Percentiles rank a stretch among this genome's conserved stretches.
Conservation (phyloP, 2,329 filamentous ascomycete genomes). For the Elsinoe perseae region DNA sequence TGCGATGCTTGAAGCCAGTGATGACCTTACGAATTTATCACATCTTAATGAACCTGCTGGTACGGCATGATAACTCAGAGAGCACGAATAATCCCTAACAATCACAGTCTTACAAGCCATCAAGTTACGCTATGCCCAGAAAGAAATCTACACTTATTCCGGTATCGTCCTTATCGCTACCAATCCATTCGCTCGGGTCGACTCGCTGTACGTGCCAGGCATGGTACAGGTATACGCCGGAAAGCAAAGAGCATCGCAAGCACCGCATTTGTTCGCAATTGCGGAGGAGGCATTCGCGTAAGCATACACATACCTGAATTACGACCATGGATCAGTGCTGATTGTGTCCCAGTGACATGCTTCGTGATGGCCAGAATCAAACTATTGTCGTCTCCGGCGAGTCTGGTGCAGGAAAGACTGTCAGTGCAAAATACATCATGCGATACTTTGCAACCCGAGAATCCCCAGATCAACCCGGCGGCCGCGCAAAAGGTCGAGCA, state of each 20-base stretch:
- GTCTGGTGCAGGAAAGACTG: constrained; percentile 96
- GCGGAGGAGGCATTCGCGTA: constrained; percentile 97
- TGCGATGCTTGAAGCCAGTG: constrained; percentile 94
- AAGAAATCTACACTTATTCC: constrained; percentile 99
- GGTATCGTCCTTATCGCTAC: constrained; percentile 98
- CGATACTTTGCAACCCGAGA: constrained; percentile 98
- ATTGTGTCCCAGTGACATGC: constrained; percentile 69
- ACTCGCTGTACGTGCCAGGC: constrained; percentile 94
- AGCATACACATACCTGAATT: constrained; percentile 28
- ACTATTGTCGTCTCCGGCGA: constrained; percentile 99
- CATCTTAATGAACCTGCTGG: constrained; percentile 97
- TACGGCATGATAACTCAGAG: constrained; percentile 37
- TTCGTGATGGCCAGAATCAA: constrained; percentile 91
- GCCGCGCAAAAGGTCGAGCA: constrained; percentile 62
- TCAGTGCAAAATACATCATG: constrained; percentile 99
- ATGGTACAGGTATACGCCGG: constrained; percentile 99
- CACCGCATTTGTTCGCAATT: constrained; percentile 96
- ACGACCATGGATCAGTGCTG: constrained; percentile 30
- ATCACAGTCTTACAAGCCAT: constrained; percentile 85
- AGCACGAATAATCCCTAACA: constrained; percentile 23
- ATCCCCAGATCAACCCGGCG: constrained; percentile 76
- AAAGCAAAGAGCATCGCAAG: constrained; percentile 91
- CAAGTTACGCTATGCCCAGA: constrained; percentile 90
- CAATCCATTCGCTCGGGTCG: constrained; percentile 93
- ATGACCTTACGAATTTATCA: constrained; percentile 93